Percentiles rank a stretch among this genome's conserved stretches.
These are phyloP conservation scores for Kalmusia sp. DNA, from an alignment of 2,329 filamentous ascomycete species.

Conservation along the genomic window DNA sequence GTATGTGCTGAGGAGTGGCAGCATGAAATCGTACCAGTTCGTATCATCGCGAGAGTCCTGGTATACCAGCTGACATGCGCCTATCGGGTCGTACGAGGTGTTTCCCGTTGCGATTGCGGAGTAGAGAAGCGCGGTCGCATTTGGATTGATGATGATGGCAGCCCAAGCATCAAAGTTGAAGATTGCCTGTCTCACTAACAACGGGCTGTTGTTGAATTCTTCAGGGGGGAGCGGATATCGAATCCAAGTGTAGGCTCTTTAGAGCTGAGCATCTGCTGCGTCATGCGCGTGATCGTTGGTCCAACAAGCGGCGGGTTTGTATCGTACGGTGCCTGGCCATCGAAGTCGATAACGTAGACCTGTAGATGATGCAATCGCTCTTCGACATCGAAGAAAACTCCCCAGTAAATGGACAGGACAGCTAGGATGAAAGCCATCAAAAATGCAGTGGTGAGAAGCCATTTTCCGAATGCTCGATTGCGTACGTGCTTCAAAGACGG, in stretches of 20 bases:
- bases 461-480: slow-evolving; percentile 49
- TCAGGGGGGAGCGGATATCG: slow-evolving; percentile 53
- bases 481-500: slow-evolving; percentile 48
- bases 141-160: slow-evolving; percentile 68
- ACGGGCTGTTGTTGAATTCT: slow-evolving; percentile 63
- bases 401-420: slow-evolving; percentile 69
- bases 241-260: slow-evolving; percentile 57
- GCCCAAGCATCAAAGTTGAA: slow-evolving; percentile 67
- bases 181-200: slow-evolving; percentile 63
- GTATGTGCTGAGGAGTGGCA: slow-evolving; percentile 59
- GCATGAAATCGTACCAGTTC: slow-evolving; percentile 61
- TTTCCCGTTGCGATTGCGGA: slow-evolving; percentile 63
- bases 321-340: slow-evolving; percentile 62
- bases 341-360: slow-evolving; percentile 69
- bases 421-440: slow-evolving; percentile 63
- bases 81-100: slow-evolving; percentile 65
- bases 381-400: slow-evolving; percentile 60
- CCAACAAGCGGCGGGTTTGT: slow-evolving; percentile 62
- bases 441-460: slow-evolving; percentile 54
- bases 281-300: slow-evolving; percentile 57
- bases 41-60: slow-evolving; percentile 64
- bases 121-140: slow-evolving; percentile 66
- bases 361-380: slow-evolving; percentile 52
- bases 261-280: slow-evolving; percentile 52
- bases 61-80: slow-evolving; percentile 64